These are phyloP conservation scores for Aureobasidium zeae DNA, from an alignment of 2,329 filamentous ascomycete species.

Conservation along the genomic window DNA sequence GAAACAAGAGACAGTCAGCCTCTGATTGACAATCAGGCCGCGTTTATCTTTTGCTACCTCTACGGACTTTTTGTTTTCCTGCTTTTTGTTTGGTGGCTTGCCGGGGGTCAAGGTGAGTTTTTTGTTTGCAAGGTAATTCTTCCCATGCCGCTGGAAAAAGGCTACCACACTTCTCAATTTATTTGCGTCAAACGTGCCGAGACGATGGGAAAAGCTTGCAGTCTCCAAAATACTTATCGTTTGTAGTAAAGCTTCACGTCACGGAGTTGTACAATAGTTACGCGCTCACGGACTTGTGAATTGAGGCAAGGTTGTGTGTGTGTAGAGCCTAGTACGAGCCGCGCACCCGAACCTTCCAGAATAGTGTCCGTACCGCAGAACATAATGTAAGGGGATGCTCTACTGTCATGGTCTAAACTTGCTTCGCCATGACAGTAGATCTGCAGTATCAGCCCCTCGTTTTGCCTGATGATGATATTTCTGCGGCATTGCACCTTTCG, in stretches of 20 bases:
- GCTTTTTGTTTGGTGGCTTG: constrained; percentile 13
- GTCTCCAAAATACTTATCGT: no score
- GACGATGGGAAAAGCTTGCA: neutral
- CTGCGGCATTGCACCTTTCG: constrained; percentile 2
- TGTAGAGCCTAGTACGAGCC: constrained; percentile 11
- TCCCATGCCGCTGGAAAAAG: constrained; percentile 8
- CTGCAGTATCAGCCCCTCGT: constrained; percentile 6
- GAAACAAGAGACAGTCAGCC: constrained; percentile 5
- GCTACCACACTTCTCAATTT: neutral
- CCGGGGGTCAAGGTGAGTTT: constrained; percentile 4
- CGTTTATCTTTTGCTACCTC: neutral
- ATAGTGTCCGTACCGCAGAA: constrained; percentile 6
- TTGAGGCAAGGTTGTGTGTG: constrained; percentile 12
- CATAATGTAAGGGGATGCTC: constrained; percentile 15
- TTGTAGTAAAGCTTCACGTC: no score
- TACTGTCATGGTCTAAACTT: constrained; percentile 13
- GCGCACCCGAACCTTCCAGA: constrained; percentile 13
- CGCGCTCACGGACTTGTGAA: neutral
- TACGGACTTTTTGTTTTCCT: neutral
- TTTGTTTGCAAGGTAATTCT: constrained; percentile 5
- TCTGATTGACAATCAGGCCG: constrained; percentile 11
- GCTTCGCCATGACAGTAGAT: constrained; percentile 8
- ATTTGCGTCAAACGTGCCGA: constrained; percentile 1
- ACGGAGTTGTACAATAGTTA: neutral
- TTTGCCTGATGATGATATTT: constrained; percentile 1